Conservation (phyloP, 352 stramenopile genomes). For the Phytophthora vignae region DNA sequence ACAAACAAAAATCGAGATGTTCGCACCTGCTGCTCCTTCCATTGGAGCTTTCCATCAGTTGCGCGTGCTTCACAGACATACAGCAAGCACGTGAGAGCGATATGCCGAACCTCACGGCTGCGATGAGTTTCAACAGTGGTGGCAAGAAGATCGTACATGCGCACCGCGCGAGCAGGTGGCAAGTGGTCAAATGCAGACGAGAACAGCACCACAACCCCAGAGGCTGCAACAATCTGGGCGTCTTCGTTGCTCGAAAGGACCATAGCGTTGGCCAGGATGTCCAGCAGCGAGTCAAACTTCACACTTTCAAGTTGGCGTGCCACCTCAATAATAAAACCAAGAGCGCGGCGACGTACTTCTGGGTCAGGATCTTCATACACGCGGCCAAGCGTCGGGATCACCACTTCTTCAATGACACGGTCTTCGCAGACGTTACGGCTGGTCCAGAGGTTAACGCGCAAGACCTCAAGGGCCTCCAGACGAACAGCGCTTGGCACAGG, state of each 20-base stretch:
- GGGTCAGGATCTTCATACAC: conserved; percentile 78
- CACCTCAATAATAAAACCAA: conserved; percentile 78
- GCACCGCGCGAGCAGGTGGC: conserved; percentile 65
- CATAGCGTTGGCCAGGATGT: conserved; percentile 80
- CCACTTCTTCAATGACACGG: conserved; percentile 85
- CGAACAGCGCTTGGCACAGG: conserved; percentile 58
- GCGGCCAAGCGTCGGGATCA: conserved; percentile 70
- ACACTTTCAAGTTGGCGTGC: conserved; percentile 79
- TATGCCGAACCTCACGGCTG: conserved; percentile 61
- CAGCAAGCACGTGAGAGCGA: conserved; percentile 74
- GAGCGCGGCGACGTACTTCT: conserved; percentile 59
- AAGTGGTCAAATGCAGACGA: conserved; percentile 84
- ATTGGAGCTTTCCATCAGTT: conserved; percentile 70
- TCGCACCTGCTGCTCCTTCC: conserved; percentile 63
- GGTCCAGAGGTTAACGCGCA: conserved; percentile 75
- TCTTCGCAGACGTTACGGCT: conserved; percentile 88
- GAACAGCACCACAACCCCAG: conserved; percentile 77
- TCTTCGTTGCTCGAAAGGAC: conserved; percentile 72
- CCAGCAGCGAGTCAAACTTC: conserved; percentile 82
- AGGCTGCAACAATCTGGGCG: conserved; percentile 65
- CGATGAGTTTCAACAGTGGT: conserved; percentile 73
- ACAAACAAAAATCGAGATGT: conserved; percentile 86
- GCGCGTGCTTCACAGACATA: conserved; percentile 73
- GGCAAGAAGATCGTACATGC: conserved; percentile 86
- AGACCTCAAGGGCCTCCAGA: conserved; percentile 71